Evolutionary conservation across 139 green algal genomes (phyloP).

Genomic region (Desmodesmus armatus): DNA sequence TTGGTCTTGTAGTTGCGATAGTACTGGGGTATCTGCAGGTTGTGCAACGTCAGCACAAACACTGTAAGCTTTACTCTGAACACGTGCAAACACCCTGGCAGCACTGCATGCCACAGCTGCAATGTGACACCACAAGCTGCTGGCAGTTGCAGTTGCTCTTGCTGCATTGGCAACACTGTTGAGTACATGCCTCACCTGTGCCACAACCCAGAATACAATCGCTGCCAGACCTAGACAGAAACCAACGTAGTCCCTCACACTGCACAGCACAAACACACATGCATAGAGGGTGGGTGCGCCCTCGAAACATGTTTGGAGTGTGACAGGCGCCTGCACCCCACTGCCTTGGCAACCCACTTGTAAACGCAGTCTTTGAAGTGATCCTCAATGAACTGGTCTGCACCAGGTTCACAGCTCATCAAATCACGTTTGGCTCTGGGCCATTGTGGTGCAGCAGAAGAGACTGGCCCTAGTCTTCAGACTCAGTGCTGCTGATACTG

Average conservation of each 20-base stretch:
- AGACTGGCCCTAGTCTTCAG: too few relatives aligned
- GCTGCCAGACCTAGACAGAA: constrained; percentile 74
- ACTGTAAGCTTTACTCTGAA: too few relatives aligned
- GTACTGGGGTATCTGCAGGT: constrained; percentile 88
- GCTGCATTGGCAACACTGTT: neutral
- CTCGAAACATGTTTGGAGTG: too few relatives aligned
- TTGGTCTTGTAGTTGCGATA: constrained; percentile 84
- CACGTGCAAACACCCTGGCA: constrained; percentile 12
- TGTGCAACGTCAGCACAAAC: too few relatives aligned
- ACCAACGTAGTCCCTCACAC: constrained; percentile 65
- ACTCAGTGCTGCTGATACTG: too few relatives aligned
- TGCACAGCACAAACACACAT: constrained; percentile 45
- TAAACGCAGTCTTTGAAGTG: constrained; percentile 73
- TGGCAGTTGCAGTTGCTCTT: too few relatives aligned
- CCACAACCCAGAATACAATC: constrained; percentile 75
- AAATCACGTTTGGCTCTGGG: too few relatives aligned
- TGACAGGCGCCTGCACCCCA: too few relatives aligned
- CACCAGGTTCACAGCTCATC: constrained; percentile 49
- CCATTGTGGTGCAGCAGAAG: too few relatives aligned
- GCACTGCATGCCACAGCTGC: neutral
- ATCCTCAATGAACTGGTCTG: constrained; percentile 54
- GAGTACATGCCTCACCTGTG: constrained; percentile 51
- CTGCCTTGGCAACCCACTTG: constrained; percentile 23
- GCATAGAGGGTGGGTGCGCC: too few relatives aligned
- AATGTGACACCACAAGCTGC: too few relatives aligned